phyloP scores from a whole-genome alignment of 2,329 filamentous ascomycete genomes.

The Alternaria rosae region DNA sequence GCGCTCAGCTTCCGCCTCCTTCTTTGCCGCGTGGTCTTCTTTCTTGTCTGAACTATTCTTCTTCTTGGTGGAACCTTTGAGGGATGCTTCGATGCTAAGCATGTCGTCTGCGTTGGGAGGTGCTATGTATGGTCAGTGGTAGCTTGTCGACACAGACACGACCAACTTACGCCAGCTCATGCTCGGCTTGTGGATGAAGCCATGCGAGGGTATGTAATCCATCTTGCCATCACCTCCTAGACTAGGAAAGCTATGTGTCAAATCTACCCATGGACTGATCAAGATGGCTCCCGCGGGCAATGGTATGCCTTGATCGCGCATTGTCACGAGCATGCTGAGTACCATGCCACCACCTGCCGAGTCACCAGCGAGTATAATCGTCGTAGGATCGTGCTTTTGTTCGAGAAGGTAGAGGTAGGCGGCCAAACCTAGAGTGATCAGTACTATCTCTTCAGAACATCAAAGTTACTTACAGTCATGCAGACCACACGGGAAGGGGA shows the following conservation, averaged over 20 bases:
- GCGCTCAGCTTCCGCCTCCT: constrained; percentile 42
- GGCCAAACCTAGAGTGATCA: constrained; percentile 61
- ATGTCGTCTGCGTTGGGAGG: constrained; percentile 82
- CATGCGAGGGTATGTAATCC: constrained; percentile 87
- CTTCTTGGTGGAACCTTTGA: constrained; percentile 1
- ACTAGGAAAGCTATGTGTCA: constrained; percentile 95
- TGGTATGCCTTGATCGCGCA: constrained; percentile 83
- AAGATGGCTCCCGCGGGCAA: constrained; percentile 88
- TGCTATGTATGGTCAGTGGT: constrained; percentile 48
- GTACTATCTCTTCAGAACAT: neutral
- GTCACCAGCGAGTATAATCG: constrained; percentile 88
- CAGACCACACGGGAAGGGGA: constrained; percentile 91
- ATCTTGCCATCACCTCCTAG: constrained; percentile 73
- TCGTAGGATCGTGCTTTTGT: constrained; percentile 73
- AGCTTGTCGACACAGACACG: neutral
- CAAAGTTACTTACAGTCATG: constrained; percentile 70
- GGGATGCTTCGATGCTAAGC: constrained; percentile 55
- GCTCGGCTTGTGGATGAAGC: constrained; percentile 91
- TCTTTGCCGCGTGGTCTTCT: constrained; percentile 44
- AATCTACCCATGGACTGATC: constrained; percentile 94
- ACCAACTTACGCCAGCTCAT: constrained; percentile 72
- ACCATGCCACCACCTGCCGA: constrained; percentile 94
- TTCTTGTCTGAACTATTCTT: constrained; percentile 21
- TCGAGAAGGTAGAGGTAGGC: constrained; percentile 84
- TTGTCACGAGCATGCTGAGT: constrained; percentile 75